Base-by-base conservation (phyloP, 208 protist genomes). In the Trypanosoma vivax region DNA sequence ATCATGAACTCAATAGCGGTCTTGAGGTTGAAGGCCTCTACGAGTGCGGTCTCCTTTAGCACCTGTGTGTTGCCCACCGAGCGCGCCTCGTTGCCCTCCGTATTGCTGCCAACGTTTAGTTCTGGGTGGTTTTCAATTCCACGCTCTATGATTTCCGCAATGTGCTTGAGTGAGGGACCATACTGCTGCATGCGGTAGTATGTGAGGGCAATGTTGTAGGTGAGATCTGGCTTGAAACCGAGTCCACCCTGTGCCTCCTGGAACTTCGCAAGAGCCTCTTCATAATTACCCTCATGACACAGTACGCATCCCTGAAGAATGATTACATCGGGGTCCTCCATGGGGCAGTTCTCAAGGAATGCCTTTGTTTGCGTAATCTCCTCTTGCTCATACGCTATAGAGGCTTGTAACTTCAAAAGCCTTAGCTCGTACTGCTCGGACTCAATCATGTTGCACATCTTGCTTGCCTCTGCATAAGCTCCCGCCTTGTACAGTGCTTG, bases 21-120 rank as follows among this genome's bases (percentile, higher is more conserved):
- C 74, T 98, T 98, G 11, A 98, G 74, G 65, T 98, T 98, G 69
- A 98, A 98, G 0, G 96, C 95, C 66, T 98, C 96, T 29, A 98
- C 88, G 0, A 98, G 79, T 0, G 95, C 95, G 0, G 94, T 97
- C 47, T 98, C 93, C 68, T 95, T 88, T 29, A 98, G 76, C n/a
- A 91, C 56, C 46, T 89, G 79, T 2, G 90, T 96, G 76, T 98
- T 98, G 27, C 96, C 96, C 1, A 98, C 96, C 16, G 79, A 94
- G 24, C 92, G 81, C 0, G 96, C 91, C 59, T 98, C 95, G 38
- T 87, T 84, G 19, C 92, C 93, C 38, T 97, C 88, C 0, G 88
- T 95, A 60, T 90, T 95, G 46, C 72, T 90, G 14, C 92, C 90
- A 50, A 97, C 95, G 48, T 78, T 86, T 31, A 98, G 76, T 62